Conservation (phyloP, 106 monocot species). For the Triglochin maritima region DNA sequence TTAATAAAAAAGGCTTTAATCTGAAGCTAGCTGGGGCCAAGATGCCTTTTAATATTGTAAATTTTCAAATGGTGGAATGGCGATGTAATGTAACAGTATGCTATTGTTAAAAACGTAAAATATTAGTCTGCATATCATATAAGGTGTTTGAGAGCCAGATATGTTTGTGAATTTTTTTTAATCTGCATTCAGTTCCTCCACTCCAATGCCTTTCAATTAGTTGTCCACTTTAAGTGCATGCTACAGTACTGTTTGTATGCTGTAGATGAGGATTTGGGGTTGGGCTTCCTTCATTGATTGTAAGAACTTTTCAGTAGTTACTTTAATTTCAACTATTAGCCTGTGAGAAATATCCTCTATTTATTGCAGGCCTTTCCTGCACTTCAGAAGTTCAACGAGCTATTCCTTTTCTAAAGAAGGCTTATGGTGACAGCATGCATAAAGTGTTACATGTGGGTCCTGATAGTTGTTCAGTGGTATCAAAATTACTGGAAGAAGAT, state of each 20-base stretch:
- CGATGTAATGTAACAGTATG: too few species aligned
- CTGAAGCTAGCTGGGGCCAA: too few species aligned
- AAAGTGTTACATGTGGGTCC: slow-evolving; percentile 87
- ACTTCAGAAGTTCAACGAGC: slow-evolving; percentile 58
- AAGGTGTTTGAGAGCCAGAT: too few species aligned
- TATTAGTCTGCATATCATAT: too few species aligned
- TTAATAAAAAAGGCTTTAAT: too few species aligned
- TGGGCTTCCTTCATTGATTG: background rate
- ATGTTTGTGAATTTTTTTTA: background rate
- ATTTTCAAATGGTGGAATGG: too few species aligned
- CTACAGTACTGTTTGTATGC: background rate
- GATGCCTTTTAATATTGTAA: too few species aligned
- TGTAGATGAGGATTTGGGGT: background rate
- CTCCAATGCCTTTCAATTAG: background rate
- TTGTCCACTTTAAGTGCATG: background rate
- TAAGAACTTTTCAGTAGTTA: too few species aligned
- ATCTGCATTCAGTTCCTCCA: background rate
- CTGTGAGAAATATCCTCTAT: background rate
- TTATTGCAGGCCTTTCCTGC: slow-evolving; percentile 48
- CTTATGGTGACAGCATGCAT: slow-evolving; percentile 58
- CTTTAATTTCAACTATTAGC: too few species aligned
- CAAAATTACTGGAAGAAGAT: slow-evolving; percentile 61
- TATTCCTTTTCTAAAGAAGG: slow-evolving; percentile 73
- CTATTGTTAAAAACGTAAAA: too few species aligned
- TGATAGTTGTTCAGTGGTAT: slow-evolving; percentile 69